Conservation (phyloP, 441 rosid genomes). For the Adansonia madagascariensis region DNA sequence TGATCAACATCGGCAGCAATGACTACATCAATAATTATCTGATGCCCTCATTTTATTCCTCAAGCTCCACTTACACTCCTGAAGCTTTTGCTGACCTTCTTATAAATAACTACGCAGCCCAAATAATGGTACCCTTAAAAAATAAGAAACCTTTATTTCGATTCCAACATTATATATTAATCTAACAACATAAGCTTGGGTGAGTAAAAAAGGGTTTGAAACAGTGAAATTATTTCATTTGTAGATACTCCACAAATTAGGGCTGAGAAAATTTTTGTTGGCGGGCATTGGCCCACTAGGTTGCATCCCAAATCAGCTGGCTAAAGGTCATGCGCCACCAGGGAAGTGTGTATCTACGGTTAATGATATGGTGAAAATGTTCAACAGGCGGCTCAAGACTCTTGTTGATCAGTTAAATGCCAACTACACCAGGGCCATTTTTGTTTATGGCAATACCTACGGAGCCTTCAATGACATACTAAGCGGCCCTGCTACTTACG, state of each 20-base stretch:
- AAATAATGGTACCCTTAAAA: constrained; percentile 30
- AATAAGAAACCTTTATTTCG: background rate
- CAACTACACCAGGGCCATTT: constrained; percentile 30
- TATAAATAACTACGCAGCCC: constrained; percentile 4
- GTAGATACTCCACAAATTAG: constrained; percentile 41
- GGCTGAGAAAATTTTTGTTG: constrained; percentile 47
- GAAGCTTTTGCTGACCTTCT: constrained; percentile 39
- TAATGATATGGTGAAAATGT: constrained; percentile 46
- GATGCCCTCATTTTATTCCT: background rate
- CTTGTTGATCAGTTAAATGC: constrained; percentile 47
- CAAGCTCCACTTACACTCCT: constrained; percentile 30
- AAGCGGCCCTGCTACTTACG: constrained; percentile 42
- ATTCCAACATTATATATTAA: background rate
- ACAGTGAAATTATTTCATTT: background rate
- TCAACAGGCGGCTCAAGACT: constrained; percentile 45
- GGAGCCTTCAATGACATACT: constrained; percentile 45
- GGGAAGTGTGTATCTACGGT: constrained; percentile 45
- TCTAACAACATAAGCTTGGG: no score
- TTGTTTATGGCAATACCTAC: constrained; percentile 56
- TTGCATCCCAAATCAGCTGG: constrained; percentile 56
- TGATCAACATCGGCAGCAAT: constrained; percentile 45
- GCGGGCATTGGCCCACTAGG: constrained; percentile 54
- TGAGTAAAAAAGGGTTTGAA: background rate
- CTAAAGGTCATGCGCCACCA: constrained; percentile 37
- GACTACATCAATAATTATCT: constrained; percentile 43